Base-by-base conservation (phyloP, 2,329 filamentous ascomycete species). In the Fusarium nematophilum region DNA sequence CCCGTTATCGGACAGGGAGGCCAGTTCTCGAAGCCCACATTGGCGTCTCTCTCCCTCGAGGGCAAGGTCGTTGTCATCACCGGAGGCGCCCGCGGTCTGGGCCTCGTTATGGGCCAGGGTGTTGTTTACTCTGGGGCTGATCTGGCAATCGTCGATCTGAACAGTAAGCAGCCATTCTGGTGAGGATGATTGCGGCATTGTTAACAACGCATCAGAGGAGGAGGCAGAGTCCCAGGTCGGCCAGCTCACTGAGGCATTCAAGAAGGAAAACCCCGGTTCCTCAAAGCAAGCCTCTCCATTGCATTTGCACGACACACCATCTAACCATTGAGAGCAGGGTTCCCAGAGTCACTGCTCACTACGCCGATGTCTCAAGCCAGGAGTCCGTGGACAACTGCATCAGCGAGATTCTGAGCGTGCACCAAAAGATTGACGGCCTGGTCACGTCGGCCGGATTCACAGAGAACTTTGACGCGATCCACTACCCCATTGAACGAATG, bases 391-490 rank as follows among this genome's bases (percentile, higher is more conserved):
- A 89, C 50, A 75, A 79, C 25, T 90, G 90, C 66, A 83, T 97
- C 62, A 78, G 81, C 29, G 89, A 92, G 51, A 85, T 76, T 13
- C 57, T 76, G 30, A 53, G 58, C 34, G 45, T 62, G 2, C 93
- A 97, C 73, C 87, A 88, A 74, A 90, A 90, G 74, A 92, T 97
- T 66, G 93, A 97, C 78, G 89, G 91, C 75, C 84, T 98, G n/a
- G 93, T 98, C 66, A 97, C 94, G 15, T 96, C 92, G 7, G 94
- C 94, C 39, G 94, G 94, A 18, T 96, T 98, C 78, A 94, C 92
- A 8, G 93, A 97, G 80, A 97, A 97, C 79, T 95, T 92, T 72
- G 90, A 95, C 67, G 93, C 94, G 44, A 90, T 93, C 67, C 86
- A 88, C 63, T 98, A 98, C 76, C 93, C 93, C 1, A 86, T 93